Percentiles rank a stretch among this genome's conserved stretches.
These are phyloP conservation scores for Stemphylium lycopersici DNA, from an alignment of 2,329 filamentous ascomycete genomes.

Conservation along the genomic window DNA sequence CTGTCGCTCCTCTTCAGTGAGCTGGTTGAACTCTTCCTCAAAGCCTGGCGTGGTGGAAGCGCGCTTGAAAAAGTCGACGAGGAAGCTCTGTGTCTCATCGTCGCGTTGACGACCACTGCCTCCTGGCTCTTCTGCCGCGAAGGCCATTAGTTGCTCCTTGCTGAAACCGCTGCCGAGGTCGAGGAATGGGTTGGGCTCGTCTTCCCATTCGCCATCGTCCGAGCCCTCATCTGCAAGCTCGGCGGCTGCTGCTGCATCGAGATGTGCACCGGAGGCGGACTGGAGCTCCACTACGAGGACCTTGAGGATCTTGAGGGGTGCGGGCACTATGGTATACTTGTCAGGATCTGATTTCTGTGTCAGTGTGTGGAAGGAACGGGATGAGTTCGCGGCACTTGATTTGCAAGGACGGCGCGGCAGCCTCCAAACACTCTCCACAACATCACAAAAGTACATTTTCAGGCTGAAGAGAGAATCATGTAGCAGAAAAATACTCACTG, in stretches of 20 bases:
- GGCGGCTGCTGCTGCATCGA: slow-evolving; percentile 64
- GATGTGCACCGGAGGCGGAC: slow-evolving; percentile 73
- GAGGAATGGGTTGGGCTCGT: slow-evolving; percentile 73
- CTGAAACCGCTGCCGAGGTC: slow-evolving; percentile 69
- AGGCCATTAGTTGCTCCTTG: slow-evolving; percentile 77
- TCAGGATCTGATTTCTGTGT: slow-evolving; percentile 71
- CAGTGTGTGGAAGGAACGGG: slow-evolving; percentile 12
- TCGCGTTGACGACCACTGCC: slow-evolving; percentile 69
- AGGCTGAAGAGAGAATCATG: neutral
- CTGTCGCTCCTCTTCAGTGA: slow-evolving; percentile 61
- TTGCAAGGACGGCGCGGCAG: neutral
- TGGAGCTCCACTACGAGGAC: slow-evolving; percentile 90
- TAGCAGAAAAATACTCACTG: slow-evolving; percentile 59
- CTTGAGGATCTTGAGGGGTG: slow-evolving; percentile 94
- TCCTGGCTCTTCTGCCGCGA: slow-evolving; percentile 61
- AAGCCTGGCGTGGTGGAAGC: slow-evolving; percentile 62
- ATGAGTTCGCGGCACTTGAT: neutral
- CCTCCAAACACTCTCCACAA: slow-evolving; percentile 3
- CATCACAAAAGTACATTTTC: neutral
- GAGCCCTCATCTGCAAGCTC: slow-evolving; percentile 74
- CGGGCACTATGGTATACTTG: slow-evolving; percentile 84
- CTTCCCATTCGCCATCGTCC: slow-evolving; percentile 72
- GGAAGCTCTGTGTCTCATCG: slow-evolving; percentile 86
- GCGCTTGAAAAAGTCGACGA: slow-evolving; percentile 78
- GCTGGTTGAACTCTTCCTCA: slow-evolving; percentile 59